Conservation (phyloP, 202 grass and related monocot genomes). For the Miscanthus sacchariflorus region DNA sequence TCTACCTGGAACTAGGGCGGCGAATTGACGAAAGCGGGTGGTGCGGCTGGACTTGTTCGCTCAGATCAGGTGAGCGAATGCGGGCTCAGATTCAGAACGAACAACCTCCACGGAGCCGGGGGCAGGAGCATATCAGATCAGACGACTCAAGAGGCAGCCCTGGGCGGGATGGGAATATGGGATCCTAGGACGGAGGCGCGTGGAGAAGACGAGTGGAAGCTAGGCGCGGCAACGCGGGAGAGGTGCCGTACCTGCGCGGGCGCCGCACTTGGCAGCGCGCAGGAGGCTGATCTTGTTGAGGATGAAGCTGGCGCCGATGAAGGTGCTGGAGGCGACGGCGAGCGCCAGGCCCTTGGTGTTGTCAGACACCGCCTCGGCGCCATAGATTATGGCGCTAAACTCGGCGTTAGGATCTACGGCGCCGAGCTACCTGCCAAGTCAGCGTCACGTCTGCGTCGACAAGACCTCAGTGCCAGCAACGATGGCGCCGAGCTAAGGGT, state of each 20-base stretch:
- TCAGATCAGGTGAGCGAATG: neutral
- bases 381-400: too few species aligned
- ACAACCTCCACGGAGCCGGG: neutral
- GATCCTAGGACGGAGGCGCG: neutral
- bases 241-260: slow-evolving; percentile 59
- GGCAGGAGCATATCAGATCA: neutral
- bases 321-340: slow-evolving; percentile 78
- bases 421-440: too few species aligned
- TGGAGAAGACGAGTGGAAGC: neutral
- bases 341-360: slow-evolving; percentile 81
- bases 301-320: slow-evolving; percentile 95
- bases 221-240: neutral
- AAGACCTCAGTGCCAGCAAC: too few species aligned
- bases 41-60: neutral
- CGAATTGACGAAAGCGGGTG: neutral
- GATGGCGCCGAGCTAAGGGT: too few species aligned
- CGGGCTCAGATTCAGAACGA: neutral
- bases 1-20: neutral
- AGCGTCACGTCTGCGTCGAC: too few species aligned
- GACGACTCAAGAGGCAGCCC: neutral
- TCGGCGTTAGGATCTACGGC: too few species aligned
- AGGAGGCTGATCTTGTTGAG: slow-evolving; percentile 97
- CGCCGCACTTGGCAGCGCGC: slow-evolving; percentile 72
- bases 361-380: slow-evolving; percentile 57
- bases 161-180: neutral